Evolutionary conservation across 768 basidiomycete species (phyloP).

Genomic region (Solioccasus polychromus): DNA sequence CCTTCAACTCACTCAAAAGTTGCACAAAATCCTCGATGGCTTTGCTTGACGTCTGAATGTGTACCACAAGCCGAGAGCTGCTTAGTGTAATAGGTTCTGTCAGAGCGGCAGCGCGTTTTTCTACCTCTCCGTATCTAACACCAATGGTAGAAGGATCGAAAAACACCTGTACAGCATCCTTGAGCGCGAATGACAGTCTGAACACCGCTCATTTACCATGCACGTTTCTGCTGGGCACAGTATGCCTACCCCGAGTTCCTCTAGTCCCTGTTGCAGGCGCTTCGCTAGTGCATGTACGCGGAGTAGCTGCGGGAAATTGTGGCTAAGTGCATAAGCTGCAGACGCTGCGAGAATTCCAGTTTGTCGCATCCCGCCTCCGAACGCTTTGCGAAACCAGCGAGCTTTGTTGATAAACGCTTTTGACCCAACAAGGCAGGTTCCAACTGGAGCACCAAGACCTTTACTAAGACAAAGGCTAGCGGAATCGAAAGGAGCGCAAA

Average conservation of each 20-base stretch:
- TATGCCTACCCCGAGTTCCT: conserved; percentile 71
- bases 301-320: conserved; percentile 76
- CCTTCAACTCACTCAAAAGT: conserved; percentile 58
- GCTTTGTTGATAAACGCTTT: conserved; percentile 75
- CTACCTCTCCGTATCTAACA: conserved; percentile 64
- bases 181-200: not conserved
- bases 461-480: conserved; percentile 95
- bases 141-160: conserved; percentile 77
- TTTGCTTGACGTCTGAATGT: conserved; percentile 76
- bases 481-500: conserved; percentile 89
- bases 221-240: conserved; percentile 78
- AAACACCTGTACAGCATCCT: conserved; percentile 54
- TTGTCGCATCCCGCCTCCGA: conserved; percentile 95
- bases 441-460: conserved; percentile 87
- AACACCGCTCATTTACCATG: conserved; percentile 60
- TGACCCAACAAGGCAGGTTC: conserved; percentile 81
- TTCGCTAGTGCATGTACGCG: conserved; percentile 74
- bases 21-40: conserved; percentile 81
- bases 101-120: conserved; percentile 56
- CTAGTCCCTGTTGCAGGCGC: conserved; percentile 66
- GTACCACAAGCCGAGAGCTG: conserved; percentile 81
- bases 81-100: conserved; percentile 66
- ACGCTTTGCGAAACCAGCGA: conserved; percentile 87
- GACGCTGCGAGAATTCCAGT: conserved; percentile 81
- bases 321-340: conserved; percentile 80